phyloP scores from a whole-genome alignment of 2,329 filamentous ascomycete genomes.

The Colletotrichum sojae region DNA sequence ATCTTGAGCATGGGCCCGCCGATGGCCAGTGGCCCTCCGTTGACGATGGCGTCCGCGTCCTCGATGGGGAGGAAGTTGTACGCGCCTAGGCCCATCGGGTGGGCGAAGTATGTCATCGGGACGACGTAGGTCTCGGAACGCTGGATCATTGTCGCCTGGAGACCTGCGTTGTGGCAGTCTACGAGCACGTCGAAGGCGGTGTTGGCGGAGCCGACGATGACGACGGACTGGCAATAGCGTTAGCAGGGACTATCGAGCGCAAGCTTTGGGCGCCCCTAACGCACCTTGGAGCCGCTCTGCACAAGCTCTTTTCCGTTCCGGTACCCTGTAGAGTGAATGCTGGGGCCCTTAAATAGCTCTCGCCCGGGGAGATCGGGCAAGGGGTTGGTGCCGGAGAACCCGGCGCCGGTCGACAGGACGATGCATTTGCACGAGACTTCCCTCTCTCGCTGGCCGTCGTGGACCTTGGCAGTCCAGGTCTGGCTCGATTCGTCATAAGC shows the following conservation, averaged over 20 bases:
- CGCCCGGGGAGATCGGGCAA: slow-evolving; percentile 44
- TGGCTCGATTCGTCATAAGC: slow-evolving; percentile 42
- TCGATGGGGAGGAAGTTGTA: slow-evolving; percentile 47
- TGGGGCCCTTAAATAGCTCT: slow-evolving; percentile 45
- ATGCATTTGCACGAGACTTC: slow-evolving; percentile 44
- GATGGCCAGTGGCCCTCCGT: slow-evolving; percentile 25
- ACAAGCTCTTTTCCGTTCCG: slow-evolving; percentile 42
- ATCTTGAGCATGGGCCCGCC: slow-evolving; percentile 25
- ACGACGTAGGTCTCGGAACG: slow-evolving; percentile 54
- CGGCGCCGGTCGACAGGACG: slow-evolving; percentile 46
- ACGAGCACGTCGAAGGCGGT: slow-evolving; percentile 57
- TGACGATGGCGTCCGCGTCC: slow-evolving; percentile 43
- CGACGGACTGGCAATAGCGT: slow-evolving; percentile 43
- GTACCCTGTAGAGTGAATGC: slow-evolving; percentile 46
- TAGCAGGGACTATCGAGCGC: not conserved
- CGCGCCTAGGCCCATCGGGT: slow-evolving; percentile 46
- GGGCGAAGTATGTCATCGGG: slow-evolving; percentile 48
- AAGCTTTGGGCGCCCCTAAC: not conserved
- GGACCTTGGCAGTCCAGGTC: slow-evolving; percentile 47
- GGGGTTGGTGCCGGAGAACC: slow-evolving; percentile 43
- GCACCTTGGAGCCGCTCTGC: slow-evolving; percentile 44
- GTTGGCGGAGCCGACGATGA: slow-evolving; percentile 57
- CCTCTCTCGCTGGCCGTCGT: slow-evolving; percentile 21
- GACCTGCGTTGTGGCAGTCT: slow-evolving; percentile 50
- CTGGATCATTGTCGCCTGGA: slow-evolving; percentile 52